These are phyloP conservation scores for Phytophthora pinifolia DNA, from an alignment of 352 stramenopile species.

Conservation along the genomic window DNA sequence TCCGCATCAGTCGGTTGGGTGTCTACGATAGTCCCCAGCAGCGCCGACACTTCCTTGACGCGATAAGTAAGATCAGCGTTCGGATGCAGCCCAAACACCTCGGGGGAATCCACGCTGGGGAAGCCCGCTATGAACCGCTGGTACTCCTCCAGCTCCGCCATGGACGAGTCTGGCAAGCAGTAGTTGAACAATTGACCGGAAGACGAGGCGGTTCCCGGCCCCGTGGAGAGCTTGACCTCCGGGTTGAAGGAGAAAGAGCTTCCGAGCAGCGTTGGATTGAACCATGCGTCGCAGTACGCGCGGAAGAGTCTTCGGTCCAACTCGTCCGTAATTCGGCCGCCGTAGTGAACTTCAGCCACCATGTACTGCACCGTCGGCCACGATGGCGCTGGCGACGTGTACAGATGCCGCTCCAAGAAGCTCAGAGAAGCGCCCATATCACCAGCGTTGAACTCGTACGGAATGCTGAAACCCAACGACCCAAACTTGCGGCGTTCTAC, in stretches of 20 bases:
- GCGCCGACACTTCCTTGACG: slow-evolving; percentile 68
- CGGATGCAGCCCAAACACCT: slow-evolving; percentile 80
- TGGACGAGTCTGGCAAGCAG: slow-evolving; percentile 41
- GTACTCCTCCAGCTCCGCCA: slow-evolving; percentile 62
- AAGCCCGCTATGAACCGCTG: slow-evolving; percentile 63
- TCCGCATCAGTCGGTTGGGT: slow-evolving; percentile 66
- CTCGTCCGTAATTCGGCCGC: slow-evolving; percentile 79
- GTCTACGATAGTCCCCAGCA: slow-evolving; percentile 64
- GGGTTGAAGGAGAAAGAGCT: slow-evolving; percentile 74
- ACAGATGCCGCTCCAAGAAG: slow-evolving; percentile 77
- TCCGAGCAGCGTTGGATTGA: slow-evolving; percentile 60
- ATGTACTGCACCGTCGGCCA: slow-evolving; percentile 85
- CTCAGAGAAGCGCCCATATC: slow-evolving; percentile 65
- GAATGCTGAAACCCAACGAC: slow-evolving; percentile 63
- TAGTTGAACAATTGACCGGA: slow-evolving; percentile 52
- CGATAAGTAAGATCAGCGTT: slow-evolving; percentile 81
- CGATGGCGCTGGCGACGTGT: slow-evolving; percentile 48
- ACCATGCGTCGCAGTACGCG: slow-evolving; percentile 73
- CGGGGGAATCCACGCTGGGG: slow-evolving; percentile 70
- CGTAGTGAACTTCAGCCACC: slow-evolving; percentile 82
- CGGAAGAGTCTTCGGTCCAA: slow-evolving; percentile 75
- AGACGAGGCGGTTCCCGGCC: slow-evolving; percentile 10
- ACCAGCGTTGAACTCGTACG: slow-evolving; percentile 80
- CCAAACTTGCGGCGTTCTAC: slow-evolving; percentile 80
- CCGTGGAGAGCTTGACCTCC: slow-evolving; percentile 39